Evolutionary conservation across 2,329 filamentous ascomycete species (phyloP).

Genomic region (Didymella lethalis): DNA sequence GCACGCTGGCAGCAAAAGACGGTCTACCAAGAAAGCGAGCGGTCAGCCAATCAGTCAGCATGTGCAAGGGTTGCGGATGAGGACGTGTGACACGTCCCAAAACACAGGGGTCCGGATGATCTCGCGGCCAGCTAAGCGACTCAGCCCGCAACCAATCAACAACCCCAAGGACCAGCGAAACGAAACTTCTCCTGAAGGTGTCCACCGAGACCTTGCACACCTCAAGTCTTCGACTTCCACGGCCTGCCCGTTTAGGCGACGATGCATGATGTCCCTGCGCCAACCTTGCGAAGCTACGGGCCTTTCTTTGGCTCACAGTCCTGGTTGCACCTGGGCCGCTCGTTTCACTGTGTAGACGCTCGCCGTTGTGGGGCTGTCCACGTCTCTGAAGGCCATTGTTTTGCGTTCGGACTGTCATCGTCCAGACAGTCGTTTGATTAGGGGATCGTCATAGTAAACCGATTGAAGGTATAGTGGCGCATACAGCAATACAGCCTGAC

Average conservation of each 20-base stretch:
- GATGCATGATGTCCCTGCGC: conserved; percentile 44
- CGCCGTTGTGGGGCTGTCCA: conserved; percentile 35
- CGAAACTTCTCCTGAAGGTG: conserved; percentile 37
- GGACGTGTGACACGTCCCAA: conserved; percentile 42
- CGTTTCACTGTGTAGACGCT: conserved; percentile 47
- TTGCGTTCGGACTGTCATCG: conserved; percentile 32
- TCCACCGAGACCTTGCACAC: conserved; percentile 24
- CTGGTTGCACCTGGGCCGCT: conserved; percentile 30
- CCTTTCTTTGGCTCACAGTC: conserved; percentile 44
- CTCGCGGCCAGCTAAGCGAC: conserved; percentile 39
- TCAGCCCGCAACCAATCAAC: conserved; percentile 36
- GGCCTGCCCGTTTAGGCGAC: conserved; percentile 29
- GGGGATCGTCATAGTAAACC: conserved; percentile 34
- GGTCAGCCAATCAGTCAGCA: conserved; percentile 39
- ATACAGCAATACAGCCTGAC: conserved; percentile 11
- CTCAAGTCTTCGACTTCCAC: conserved; percentile 22
- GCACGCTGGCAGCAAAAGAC: conserved; percentile 18
- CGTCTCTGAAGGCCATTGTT: conserved; percentile 34
- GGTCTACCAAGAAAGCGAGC: conserved; percentile 24
- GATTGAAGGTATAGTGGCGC: conserved; percentile 22
- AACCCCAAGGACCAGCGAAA: conserved; percentile 30
- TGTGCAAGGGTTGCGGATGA: conserved; percentile 25
- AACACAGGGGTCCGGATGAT: conserved; percentile 39
- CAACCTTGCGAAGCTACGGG: conserved; percentile 19
- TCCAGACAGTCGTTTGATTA: conserved; percentile 45